A percentile compares a stretch with the other conserved stretches of the same genome.
Conservation (phyloP, 2,329 filamentous ascomycete genomes). For the Teratosphaeriaceae sp. region DNA sequence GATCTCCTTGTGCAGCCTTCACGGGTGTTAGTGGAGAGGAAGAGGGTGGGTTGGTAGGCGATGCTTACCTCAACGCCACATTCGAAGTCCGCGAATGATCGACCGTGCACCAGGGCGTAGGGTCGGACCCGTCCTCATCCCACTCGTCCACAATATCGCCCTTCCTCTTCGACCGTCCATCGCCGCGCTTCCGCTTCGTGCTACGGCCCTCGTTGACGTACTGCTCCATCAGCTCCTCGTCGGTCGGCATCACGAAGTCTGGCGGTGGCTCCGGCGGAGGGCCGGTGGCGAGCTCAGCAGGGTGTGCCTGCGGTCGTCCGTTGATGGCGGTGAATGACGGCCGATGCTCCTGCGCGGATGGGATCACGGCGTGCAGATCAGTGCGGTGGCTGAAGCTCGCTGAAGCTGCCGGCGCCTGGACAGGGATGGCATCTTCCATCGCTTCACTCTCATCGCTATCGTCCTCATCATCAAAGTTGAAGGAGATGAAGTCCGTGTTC, state of each 20-base stretch:
- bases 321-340: not conserved
- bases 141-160: constrained; percentile 39
- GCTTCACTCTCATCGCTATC: constrained; percentile 30
- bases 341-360: not conserved
- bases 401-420: not conserved
- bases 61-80: constrained; percentile 20
- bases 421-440: not conserved
- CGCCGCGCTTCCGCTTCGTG: constrained; percentile 63
- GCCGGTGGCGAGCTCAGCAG: not conserved
- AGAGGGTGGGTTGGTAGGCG: constrained; percentile 4
- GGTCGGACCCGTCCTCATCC: constrained; percentile 31
- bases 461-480: constrained; percentile 30
- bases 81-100: constrained; percentile 30
- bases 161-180: constrained; percentile 29
- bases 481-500: constrained; percentile 80
- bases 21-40: constrained; percentile 30
- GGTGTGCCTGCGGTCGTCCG: not conserved
- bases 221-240: constrained; percentile 16
- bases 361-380: constrained; percentile 19
- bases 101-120: constrained; percentile 56
- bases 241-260: constrained; percentile 17
- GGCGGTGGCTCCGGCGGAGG: constrained; percentile 12
- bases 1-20: constrained; percentile 77
- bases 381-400: constrained; percentile 29
- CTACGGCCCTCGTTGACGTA: constrained; percentile 4